phyloP scores from a whole-genome alignment of 192 early-diverging fungal genomes.

The Rhizoclosmatium sp. region DNA sequence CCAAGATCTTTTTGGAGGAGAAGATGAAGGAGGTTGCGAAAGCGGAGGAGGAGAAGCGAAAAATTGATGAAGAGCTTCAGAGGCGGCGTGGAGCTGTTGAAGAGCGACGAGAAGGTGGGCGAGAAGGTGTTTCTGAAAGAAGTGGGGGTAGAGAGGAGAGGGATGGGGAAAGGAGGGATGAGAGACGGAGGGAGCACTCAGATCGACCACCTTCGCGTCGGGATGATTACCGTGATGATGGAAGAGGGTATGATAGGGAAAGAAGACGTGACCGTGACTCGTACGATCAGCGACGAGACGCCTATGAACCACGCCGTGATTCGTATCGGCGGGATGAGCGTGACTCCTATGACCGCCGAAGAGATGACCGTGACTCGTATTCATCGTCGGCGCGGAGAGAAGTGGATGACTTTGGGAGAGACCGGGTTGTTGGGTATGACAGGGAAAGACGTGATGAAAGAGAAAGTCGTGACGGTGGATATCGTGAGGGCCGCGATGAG shows the following conservation, averaged over 20 bases:
- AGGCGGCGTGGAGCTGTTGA: constrained; percentile 20
- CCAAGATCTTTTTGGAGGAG: constrained; percentile 79
- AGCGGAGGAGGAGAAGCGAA: constrained; percentile 26
- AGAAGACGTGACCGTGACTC: not conserved
- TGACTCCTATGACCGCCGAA: constrained; percentile 23
- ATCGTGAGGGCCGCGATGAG: not conserved
- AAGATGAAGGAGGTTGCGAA: constrained; percentile 82
- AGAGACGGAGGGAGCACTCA: not conserved
- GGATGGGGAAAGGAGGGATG: not conserved
- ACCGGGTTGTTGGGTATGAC: not conserved
- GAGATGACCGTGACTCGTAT: constrained; percentile 34
- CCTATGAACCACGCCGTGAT: constrained; percentile 21
- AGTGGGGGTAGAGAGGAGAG: not conserved
- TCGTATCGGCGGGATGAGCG: constrained; percentile 26
- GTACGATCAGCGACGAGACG: constrained; percentile 16
- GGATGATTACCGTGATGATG: not conserved
- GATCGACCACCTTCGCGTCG: not conserved
- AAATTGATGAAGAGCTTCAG: constrained; percentile 12
- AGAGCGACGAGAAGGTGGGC: not conserved
- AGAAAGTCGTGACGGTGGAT: constrained; percentile 25
- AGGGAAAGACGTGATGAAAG: constrained; percentile 34
- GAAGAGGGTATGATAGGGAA: not conserved
- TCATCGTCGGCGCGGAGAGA: not conserved
- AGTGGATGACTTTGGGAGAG: too few relatives aligned
- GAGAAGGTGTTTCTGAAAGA: not conserved